Evolutionary conservation across 148 eudicot species (phyloP).

Genomic region (Dianthus caryophyllus): DNA sequence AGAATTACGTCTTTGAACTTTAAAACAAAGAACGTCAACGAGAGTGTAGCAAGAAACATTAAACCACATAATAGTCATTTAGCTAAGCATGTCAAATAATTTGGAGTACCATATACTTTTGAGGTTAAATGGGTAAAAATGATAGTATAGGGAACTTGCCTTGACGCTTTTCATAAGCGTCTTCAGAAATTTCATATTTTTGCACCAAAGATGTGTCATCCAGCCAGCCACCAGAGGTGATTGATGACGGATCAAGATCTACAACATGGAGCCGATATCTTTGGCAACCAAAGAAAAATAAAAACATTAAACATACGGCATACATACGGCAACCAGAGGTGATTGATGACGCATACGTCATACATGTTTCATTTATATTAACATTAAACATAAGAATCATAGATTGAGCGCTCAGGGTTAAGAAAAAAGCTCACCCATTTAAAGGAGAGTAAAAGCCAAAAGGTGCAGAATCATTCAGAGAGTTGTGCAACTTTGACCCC

Average conservation of each 20-base stretch:
- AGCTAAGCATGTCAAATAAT: background rate
- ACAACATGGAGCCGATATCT: conserved; percentile 79
- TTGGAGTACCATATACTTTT: background rate
- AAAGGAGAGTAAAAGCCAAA: conserved; percentile 85
- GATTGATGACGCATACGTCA: too few species aligned
- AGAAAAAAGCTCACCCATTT: conserved; percentile 55
- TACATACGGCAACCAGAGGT: background rate
- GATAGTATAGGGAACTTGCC: conserved; percentile 30
- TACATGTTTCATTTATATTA: too few species aligned
- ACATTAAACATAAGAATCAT: too few species aligned
- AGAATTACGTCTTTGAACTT: background rate
- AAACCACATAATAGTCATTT: background rate
- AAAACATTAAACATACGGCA: background rate
- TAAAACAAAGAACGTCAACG: background rate
- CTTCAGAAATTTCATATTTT: conserved; percentile 87
- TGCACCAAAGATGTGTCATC: conserved; percentile 91
- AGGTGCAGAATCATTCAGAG: conserved; percentile 49
- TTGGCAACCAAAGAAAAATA: conserved; percentile 1
- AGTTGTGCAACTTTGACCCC: conserved; percentile 54
- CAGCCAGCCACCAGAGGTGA: conserved; percentile 94
- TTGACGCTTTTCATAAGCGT: conserved; percentile 70
- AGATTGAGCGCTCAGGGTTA: background rate
- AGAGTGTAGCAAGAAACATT: background rate
- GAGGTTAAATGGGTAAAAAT: background rate
- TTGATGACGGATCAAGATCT: conserved; percentile 89